These are phyloP conservation scores for Sphagnum tenellum DNA, from an alignment of 225 moss, liverwort and hornwort species.

Conservation along the genomic window DNA sequence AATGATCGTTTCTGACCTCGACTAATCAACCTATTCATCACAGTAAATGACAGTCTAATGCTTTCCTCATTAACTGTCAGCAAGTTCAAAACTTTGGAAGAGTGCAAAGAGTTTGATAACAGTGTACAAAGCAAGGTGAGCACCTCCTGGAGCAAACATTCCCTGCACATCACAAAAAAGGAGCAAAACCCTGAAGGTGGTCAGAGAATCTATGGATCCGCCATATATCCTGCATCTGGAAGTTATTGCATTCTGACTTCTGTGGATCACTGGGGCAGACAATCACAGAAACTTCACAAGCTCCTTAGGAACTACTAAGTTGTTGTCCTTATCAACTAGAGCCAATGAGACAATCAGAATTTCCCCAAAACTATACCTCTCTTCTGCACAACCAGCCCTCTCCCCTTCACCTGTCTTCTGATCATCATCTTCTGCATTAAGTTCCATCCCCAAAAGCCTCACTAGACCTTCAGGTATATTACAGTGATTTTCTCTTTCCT, in stretches of 20 bases:
- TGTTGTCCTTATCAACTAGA: no score
- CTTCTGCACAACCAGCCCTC: constrained; percentile 28
- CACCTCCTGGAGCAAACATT: constrained; percentile 59
- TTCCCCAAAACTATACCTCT: constrained; percentile 37
- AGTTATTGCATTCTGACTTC: no score
- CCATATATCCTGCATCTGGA: no score
- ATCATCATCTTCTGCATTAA: constrained; percentile 47
- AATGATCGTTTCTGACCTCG: constrained; percentile 19
- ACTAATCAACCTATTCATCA: constrained; percentile 46
- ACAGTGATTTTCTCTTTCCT: constrained; percentile 20
- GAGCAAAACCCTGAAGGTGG: neutral
- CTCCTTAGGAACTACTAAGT: no score
- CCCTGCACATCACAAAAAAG: constrained; percentile 25
- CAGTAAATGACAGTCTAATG: constrained; percentile 46
- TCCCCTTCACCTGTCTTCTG: constrained; percentile 12
- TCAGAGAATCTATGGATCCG: neutral
- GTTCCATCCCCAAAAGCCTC: constrained; percentile 51
- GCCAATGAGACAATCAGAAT: no score
- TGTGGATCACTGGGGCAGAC: no score
- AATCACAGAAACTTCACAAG: no score
- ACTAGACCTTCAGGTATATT: constrained; percentile 53
- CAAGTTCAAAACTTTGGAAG: constrained; percentile 48
- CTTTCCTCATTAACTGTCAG: constrained; percentile 45
- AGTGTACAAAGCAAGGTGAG: constrained; percentile 60
- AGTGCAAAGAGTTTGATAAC: constrained; percentile 37